Evolutionary conservation across 148 eudicot genomes (phyloP).

Genomic region (Agrostemma githago): DNA sequence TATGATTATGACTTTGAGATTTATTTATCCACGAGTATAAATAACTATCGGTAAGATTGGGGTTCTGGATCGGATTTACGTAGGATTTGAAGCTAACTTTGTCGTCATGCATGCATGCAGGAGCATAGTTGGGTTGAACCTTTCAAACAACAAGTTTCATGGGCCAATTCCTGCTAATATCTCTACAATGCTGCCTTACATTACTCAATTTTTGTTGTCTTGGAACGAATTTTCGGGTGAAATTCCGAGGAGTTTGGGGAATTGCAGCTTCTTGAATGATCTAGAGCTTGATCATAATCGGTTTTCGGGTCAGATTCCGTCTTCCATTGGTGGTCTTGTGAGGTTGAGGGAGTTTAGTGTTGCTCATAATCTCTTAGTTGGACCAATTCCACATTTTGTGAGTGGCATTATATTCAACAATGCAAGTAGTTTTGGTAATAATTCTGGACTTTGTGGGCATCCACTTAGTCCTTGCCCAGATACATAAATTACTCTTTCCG

Average conservation of each 20-base stretch:
- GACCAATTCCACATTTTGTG: conserved; percentile 20
- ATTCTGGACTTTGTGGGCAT: conserved; percentile 22
- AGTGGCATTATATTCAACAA: conserved; percentile 16
- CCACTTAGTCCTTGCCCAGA: conserved; percentile 16
- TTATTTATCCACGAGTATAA: conserved; percentile 2
- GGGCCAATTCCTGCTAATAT: conserved; percentile 11
- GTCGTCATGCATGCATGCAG: background rate
- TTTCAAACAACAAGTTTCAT: conserved; percentile 17
- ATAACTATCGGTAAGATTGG: conserved; percentile 9
- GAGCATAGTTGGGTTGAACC: background rate
- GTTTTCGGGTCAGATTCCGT: conserved; percentile 20
- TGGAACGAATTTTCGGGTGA: conserved; percentile 14
- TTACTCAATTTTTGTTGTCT: background rate
- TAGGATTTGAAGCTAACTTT: too few relatives aligned
- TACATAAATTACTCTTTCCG: too few relatives aligned
- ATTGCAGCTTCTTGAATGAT: conserved; percentile 10
- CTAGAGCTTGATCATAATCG: conserved; percentile 20
- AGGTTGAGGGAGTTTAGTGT: conserved; percentile 22
- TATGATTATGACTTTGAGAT: conserved; percentile 8
- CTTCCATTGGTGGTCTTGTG: background rate
- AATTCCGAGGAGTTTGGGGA: conserved; percentile 17
- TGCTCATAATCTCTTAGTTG: conserved; percentile 23
- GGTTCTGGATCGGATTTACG: background rate
- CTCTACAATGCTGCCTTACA: conserved; percentile 10
- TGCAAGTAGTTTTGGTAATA: conserved; percentile 24